A percentile compares a stretch with the other conserved stretches of the same genome.
These are phyloP conservation scores for Tricholoma flavovirens DNA, from an alignment of 768 basidiomycete genomes.

Conservation along the genomic window DNA sequence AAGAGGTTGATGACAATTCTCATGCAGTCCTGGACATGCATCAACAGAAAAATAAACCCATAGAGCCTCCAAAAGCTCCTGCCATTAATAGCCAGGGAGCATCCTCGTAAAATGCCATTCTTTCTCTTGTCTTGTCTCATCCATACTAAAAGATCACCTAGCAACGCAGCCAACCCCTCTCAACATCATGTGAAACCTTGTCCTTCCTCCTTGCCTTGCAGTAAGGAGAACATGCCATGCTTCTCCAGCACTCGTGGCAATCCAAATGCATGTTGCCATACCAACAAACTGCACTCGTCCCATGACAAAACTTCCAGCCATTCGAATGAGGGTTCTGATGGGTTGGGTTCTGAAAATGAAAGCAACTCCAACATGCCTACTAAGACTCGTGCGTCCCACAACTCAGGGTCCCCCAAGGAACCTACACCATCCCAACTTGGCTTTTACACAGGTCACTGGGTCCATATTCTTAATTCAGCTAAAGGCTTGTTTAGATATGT, in stretches of 20 bases:
- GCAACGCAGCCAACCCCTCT: too few species aligned
- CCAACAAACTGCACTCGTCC: neutral
- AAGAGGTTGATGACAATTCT: too few species aligned
- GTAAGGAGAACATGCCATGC: too few species aligned
- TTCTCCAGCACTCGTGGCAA: neutral
- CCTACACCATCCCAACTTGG: neutral
- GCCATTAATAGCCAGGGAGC: neutral
- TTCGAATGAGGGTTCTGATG: neutral
- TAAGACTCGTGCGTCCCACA: too few species aligned
- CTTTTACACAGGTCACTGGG: too few species aligned
- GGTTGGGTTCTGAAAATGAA: too few species aligned
- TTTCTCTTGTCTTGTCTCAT: neutral
- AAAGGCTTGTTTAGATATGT: neutral
- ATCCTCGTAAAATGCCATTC: neutral
- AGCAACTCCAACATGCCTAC: neutral
- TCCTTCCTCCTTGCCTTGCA: neutral
- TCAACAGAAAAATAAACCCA: too few species aligned
- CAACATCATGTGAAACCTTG: neutral
- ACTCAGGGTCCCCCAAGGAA: neutral
- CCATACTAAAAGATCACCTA: too few species aligned
- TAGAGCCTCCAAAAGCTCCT: neutral
- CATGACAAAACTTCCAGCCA: neutral
- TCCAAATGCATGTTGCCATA: neutral
- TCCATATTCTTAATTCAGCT: too few species aligned
- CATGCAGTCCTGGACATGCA: too few species aligned